phyloP scores from a whole-genome alignment of 768 basidiomycete species.

The Rhizopogon vulgaris region DNA sequence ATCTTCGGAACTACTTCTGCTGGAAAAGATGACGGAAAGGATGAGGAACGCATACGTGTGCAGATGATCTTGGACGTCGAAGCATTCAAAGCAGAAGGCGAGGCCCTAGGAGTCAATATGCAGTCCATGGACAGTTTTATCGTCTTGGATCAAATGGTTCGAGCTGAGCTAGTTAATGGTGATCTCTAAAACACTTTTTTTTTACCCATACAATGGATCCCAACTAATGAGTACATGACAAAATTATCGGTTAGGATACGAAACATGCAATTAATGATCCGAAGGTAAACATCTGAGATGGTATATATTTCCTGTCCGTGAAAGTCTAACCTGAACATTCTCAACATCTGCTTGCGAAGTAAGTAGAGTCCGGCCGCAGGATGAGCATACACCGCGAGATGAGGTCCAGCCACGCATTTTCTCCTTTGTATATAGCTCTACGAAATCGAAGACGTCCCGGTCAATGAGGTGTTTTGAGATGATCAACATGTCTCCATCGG shows the following conservation, averaged over 20 bases:
- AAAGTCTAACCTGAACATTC: conserved; percentile 35
- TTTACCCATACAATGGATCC: not conserved
- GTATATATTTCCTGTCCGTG: conserved; percentile 56
- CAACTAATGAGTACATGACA: too few species aligned
- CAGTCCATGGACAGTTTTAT: conserved; percentile 45
- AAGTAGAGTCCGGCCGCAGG: conserved; percentile 46
- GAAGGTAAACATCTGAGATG: conserved; percentile 40
- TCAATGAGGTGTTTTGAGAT: conserved; percentile 81
- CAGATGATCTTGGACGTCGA: conserved; percentile 86
- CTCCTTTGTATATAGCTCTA: conserved; percentile 54
- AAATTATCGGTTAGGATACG: not conserved
- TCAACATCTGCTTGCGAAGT: conserved; percentile 14
- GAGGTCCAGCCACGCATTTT: conserved; percentile 60
- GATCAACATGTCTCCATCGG: conserved; percentile 83
- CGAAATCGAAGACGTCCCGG: conserved; percentile 72
- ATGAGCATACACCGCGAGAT: conserved; percentile 39
- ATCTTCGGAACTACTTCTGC: conserved; percentile 57
- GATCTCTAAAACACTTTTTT: not conserved
- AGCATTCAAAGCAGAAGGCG: conserved; percentile 75
- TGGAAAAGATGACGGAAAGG: conserved; percentile 58
- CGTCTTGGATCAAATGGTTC: conserved; percentile 56
- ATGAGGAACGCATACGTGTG: conserved; percentile 80
- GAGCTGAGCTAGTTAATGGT: conserved; percentile 33
- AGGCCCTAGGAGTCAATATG: conserved; percentile 60
- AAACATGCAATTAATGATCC: conserved; percentile 7